Conservation (phyloP, 768 basidiomycete species). For the Tylopilus vinaceipallidus region DNA sequence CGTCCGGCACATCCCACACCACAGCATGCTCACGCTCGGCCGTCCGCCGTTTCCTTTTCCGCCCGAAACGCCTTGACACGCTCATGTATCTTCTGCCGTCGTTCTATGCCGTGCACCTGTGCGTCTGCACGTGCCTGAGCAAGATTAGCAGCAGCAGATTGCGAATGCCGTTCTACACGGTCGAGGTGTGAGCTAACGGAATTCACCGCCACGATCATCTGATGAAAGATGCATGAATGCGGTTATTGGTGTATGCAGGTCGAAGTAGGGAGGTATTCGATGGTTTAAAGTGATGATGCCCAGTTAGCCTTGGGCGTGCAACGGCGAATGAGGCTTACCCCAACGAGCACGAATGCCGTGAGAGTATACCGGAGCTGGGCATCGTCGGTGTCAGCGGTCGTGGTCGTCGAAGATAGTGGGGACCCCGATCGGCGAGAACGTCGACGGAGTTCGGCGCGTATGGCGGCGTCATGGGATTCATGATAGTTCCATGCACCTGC, state of each 20-base stretch:
- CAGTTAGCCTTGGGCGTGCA: background rate
- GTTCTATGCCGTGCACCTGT: conserved; percentile 49
- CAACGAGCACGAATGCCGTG: conserved; percentile 9
- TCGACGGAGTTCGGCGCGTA: conserved; percentile 51
- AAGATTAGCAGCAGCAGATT: conserved; percentile 54
- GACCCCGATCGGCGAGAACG: conserved; percentile 33
- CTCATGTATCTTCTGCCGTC: conserved; percentile 49
- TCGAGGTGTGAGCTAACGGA: conserved; percentile 28
- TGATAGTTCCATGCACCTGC: background rate
- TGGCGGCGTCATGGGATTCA: conserved; percentile 35
- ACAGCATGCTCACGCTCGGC: background rate
- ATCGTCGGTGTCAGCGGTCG: background rate
- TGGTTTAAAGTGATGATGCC: background rate
- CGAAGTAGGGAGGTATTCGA: background rate
- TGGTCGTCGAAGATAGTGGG: conserved; percentile 26
- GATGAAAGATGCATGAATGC: background rate
- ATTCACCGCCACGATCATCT: conserved; percentile 10
- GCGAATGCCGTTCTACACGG: conserved; percentile 42
- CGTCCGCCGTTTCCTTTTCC: background rate
- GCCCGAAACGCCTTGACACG: conserved; percentile 39
- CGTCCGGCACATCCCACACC: background rate
- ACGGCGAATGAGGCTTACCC: conserved; percentile 9
- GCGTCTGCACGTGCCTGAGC: conserved; percentile 59
- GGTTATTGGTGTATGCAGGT: background rate
- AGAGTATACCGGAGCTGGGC: conserved; percentile 12